These are phyloP conservation scores for Uromyces viciae-fabae DNA, from an alignment of 1,284 basidiomycete genomes.

Conservation along the genomic window DNA sequence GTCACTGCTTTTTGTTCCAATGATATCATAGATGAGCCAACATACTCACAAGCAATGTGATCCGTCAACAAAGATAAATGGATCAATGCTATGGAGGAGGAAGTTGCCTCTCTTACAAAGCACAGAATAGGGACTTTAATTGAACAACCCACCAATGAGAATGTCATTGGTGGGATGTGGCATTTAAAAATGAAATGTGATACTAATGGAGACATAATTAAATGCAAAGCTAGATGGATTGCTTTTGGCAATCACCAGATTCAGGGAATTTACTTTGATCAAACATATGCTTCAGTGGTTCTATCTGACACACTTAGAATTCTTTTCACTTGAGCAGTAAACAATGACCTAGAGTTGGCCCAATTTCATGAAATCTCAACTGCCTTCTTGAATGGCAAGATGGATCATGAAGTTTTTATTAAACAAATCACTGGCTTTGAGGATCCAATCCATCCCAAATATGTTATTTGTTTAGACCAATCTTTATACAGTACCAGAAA, in stretches of 20 bases:
- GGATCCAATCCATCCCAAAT: not conserved
- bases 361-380: constrained; percentile 29
- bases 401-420: not conserved
- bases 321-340: not conserved
- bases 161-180: constrained; percentile 23
- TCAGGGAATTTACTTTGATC: not conserved
- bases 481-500: not conserved
- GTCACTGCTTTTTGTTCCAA: not conserved
- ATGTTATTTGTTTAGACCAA: not conserved
- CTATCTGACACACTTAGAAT: not conserved
- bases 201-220: not conserved
- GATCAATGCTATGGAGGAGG: not conserved
- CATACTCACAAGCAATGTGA: not conserved
- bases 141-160: not conserved
- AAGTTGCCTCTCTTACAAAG: not conserved
- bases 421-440: not conserved
- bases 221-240: constrained; percentile 8
- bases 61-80: not conserved
- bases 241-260: constrained; percentile 20
- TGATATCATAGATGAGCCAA: not conserved
- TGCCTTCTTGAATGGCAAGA: not conserved
- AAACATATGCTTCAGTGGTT: constrained; percentile 5
- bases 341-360: not conserved
- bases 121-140: not conserved
- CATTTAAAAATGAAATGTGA: not conserved